Percentiles rank a stretch among this genome's conserved stretches.
phyloP scores from a whole-genome alignment of 2,329 filamentous ascomycete species.

The Niveomyces coronatus region DNA sequence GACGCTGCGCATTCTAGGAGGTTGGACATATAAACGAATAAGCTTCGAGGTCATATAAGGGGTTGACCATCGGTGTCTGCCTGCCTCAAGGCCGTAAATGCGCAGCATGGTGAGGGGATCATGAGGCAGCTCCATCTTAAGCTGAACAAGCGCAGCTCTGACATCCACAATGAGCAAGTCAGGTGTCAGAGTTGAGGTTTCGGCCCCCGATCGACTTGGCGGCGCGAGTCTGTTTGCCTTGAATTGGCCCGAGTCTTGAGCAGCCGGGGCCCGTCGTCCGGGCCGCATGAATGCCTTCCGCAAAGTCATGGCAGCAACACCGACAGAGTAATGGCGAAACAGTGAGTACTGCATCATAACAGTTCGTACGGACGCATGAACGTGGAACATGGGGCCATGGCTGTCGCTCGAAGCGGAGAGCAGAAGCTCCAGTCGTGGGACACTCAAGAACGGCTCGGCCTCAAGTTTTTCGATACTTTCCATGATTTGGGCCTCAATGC shows the following conservation, averaged over 20 bases:
- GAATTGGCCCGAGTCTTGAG: conserved; percentile 21
- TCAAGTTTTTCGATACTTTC: conserved; percentile 80
- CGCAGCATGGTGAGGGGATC: conserved; percentile 92
- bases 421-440: conserved; percentile 80
- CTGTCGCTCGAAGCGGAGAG: conserved; percentile 77
- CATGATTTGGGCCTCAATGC: conserved; percentile 82
- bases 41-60: conserved; percentile 73
- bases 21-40: conserved; percentile 76
- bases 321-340: conserved; percentile 83
- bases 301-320: conserved; percentile 69
- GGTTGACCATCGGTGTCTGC: conserved; percentile 76
- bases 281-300: conserved; percentile 55
- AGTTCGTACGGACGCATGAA: conserved; percentile 72
- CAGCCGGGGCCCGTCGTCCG: conserved; percentile 28
- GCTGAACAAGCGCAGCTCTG: conserved; percentile 69
- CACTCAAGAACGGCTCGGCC: conserved; percentile 70
- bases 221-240: conserved; percentile 27
- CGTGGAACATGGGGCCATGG: conserved; percentile 77
- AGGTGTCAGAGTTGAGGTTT: conserved; percentile 23
- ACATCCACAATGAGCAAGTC: conserved; percentile 78
- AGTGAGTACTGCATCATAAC: conserved; percentile 83
- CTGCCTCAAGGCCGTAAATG: conserved; percentile 70
- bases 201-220: conserved; percentile 22
- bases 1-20: conserved; percentile 68
- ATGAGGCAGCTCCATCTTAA: conserved; percentile 80